Evolutionary conservation across 306 rosid genomes (phyloP).

Genomic region (Begonia peltatifolia): DNA sequence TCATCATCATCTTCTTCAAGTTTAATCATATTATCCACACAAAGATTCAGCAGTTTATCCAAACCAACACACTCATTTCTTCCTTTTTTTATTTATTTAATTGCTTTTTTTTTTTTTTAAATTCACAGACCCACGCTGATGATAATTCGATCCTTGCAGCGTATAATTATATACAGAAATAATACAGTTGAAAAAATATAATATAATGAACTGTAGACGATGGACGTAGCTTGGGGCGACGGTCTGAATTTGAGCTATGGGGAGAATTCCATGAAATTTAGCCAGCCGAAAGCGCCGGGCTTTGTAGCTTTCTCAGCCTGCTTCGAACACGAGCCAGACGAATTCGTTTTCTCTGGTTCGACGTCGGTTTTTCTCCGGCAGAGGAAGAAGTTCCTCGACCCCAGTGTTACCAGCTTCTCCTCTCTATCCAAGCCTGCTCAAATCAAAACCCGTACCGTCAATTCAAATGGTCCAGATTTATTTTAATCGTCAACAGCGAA

Average conservation of each 20-base stretch:
- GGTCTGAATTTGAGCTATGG: slow-evolving; percentile 9
- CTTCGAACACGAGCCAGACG: slow-evolving; percentile 32
- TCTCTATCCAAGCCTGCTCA: slow-evolving; percentile 49
- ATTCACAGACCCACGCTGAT: no score
- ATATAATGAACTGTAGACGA: no score
- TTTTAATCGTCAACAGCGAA: not conserved
- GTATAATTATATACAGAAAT: no score
- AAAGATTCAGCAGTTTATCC: no score
- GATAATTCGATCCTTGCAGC: no score
- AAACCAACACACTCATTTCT: no score
- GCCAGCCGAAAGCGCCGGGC: slow-evolving; percentile 38
- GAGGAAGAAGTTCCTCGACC: slow-evolving; percentile 70
- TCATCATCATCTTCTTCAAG: no score
- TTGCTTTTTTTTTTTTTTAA: no score
- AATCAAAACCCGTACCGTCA: not conserved
- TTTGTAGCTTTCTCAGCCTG: slow-evolving; percentile 25
- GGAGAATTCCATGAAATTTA: slow-evolving; percentile 50
- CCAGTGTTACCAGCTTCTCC: slow-evolving; percentile 42
- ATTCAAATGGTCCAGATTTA: not conserved
- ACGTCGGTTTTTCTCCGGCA: slow-evolving; percentile 26
- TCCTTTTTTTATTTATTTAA: no score
- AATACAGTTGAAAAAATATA: no score
- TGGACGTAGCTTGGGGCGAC: no score
- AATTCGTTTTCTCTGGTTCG: slow-evolving; percentile 17
- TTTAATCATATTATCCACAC: no score